Base-by-base conservation (phyloP, 768 basidiomycete species). In the Cystobasidium tubakii region DNA sequence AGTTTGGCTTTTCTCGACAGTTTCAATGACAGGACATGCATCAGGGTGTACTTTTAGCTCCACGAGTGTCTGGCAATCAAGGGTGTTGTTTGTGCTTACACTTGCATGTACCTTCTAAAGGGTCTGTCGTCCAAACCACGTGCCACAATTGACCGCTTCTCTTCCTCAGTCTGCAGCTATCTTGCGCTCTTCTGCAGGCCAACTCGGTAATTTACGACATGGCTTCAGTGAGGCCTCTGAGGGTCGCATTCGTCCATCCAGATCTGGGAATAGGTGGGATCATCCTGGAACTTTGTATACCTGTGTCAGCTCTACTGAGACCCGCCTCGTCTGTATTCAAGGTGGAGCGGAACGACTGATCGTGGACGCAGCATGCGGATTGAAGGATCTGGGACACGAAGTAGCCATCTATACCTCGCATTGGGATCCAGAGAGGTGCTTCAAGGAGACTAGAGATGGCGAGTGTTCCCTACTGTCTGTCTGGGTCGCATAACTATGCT, bases 271-370 rank as follows among this genome's bases (percentile, higher is more conserved):
- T 71, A 71, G 69, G 69, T 62, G 57, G 29, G 57, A n/a, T n/a
- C n/a, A n/a, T n/a, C n/a, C n/a, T n/a, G n/a, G n/a, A n/a, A n/a
- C n/a, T n/a, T n/a, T n/a, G n/a, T n/a, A n/a, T n/a, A n/a, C n/a
- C n/a, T n/a, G n/a, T n/a, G n/a, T n/a, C n/a, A n/a, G 57, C 33
- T 9, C 12, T 29, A 25, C 57, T 29, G 57, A 27, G 39, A n/a
- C 39, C 33, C 13, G 57, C 27, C 33, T 29, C 33, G 12, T 27
- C 57, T 25, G 17, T 21, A 6, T 29, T 29, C 10, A 78, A 97
- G 94, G 95, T 76, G 95, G 95, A 23, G 95, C 95, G 1, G 95
- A 99, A 82, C 86, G 95, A 29, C 86, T 97, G 6, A 89, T 98
- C 4, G 94, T 97, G 25, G 95, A 99, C 81, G 92, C 94, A 29